phyloP scores from a whole-genome alignment of 2,329 filamentous ascomycete species.

The Diaporthe ilicicola region DNA sequence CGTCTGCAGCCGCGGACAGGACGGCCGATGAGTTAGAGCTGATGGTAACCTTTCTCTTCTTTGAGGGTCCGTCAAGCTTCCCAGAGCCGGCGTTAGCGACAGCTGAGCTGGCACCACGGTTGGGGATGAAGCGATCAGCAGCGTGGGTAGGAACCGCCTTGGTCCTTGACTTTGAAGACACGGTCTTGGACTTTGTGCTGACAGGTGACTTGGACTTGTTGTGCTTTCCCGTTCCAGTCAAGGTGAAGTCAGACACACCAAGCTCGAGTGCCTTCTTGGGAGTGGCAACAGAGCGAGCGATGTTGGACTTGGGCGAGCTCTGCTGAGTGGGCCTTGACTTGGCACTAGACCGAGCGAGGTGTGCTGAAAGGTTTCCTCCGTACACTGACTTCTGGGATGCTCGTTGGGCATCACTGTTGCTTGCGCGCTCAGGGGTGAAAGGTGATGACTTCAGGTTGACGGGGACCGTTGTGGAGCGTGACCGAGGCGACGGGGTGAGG shows the following conservation, averaged over 20 bases:
- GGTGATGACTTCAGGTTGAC: constrained; percentile 73
- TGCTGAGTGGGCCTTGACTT: constrained; percentile 78
- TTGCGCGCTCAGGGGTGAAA: constrained; percentile 74
- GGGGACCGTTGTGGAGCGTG: constrained; percentile 61
- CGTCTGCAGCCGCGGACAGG: constrained; percentile 81
- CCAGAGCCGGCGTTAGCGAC: constrained; percentile 82
- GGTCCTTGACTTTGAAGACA: constrained; percentile 58
- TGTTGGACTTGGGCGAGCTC: constrained; percentile 97
- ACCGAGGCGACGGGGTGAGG: constrained; percentile 87
- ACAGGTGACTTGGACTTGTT: constrained; percentile 67
- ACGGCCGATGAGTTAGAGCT: constrained; percentile 76
- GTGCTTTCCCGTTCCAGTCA: constrained; percentile 80
- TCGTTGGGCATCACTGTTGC: constrained; percentile 58
- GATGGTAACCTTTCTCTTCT: constrained; percentile 77
- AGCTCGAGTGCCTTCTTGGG: constrained; percentile 87
- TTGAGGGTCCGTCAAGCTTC: constrained; percentile 79
- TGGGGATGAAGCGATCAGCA: constrained; percentile 95
- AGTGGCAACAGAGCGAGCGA: constrained; percentile 74
- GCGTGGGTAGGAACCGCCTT: constrained; percentile 85
- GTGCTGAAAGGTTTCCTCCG: constrained; percentile 79
- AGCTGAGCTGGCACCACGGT: constrained; percentile 88
- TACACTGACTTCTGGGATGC: constrained; percentile 76
- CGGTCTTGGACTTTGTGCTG: constrained; percentile 59
- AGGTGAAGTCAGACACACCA: constrained; percentile 89
- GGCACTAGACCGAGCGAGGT: constrained; percentile 75